Base-by-base conservation (phyloP, 352 stramenopile species). In the Phytophthora podocarpi region DNA sequence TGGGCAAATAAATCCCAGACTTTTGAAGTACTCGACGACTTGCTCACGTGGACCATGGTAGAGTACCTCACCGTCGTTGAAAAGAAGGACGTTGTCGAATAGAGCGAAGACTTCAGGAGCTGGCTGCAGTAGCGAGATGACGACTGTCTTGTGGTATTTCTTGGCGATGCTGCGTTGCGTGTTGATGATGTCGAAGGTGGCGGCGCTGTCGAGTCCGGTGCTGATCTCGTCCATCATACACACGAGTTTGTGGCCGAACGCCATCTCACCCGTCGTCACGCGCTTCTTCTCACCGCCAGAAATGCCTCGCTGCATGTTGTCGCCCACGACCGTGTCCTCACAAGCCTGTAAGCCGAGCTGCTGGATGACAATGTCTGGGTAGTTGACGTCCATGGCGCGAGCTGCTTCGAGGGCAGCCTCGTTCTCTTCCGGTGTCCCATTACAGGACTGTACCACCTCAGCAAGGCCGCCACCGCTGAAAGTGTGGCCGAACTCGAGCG, bases 31-130 rank as follows among this genome's bases (percentile, higher is more conserved):
- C 16, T 61, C 54, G 3, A 59, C 26, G 1, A 58, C 58, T 27
- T 70, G 27, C 13, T 16, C 11, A 10, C 59, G 41, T n/a, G 59
- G 51, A 10, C 59, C 59, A 34, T 68, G 59, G 5, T 68, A 68
- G 31, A 68, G 49, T 3, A 68, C 10, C 20, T 53, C 43, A 2
- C 59, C 59, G 6, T 93, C 73, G 67, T 89, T 88, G 20, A 98
- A 26, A 26, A 74, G 59, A 26, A 74, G 57, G 5, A 74, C 52
- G 27, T 70, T 53, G 59, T 74, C 65, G 70, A 98, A 98, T 7
- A 97, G 67, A 11, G 78, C 76, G 32, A 96, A 95, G 1, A 95
- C 90, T 73, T 98, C 92, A 0, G 93, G 93, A 12, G 92, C 76
- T 30, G 92, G 92, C 67, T 98, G 74, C 7, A 97, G 59, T 21